Conservation (phyloP, 2,329 filamentous ascomycete species). For the Orbilia blumenaviensis region DNA sequence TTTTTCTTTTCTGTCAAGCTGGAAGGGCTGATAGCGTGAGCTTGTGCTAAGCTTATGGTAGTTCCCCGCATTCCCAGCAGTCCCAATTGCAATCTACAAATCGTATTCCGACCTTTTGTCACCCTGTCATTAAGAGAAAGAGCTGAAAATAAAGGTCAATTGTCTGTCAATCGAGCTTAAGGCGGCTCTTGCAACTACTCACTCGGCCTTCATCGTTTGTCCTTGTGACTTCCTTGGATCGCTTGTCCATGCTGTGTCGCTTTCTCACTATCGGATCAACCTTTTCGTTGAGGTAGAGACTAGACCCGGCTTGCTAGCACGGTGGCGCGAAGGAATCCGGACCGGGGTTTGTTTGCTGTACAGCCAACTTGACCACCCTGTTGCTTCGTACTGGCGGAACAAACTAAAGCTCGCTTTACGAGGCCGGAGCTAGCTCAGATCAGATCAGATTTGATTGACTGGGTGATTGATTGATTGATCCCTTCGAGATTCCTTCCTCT, state of each 20-base stretch:
- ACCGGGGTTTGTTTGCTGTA: constrained; percentile 31
- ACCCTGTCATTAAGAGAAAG: not conserved
- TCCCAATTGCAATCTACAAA: not conserved
- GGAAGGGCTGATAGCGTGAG: constrained; percentile 3
- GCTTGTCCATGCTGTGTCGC: constrained; percentile 45
- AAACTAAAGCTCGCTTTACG: not conserved
- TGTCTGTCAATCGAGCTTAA: not conserved
- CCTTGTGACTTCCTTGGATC: constrained; percentile 37
- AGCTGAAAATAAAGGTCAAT: not conserved
- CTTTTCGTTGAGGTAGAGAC: constrained; percentile 31
- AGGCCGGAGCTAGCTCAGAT: not conserved
- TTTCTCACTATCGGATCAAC: constrained; percentile 30
- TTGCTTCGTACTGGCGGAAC: constrained; percentile 34
- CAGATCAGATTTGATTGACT: not conserved
- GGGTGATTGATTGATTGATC: too few relatives aligned
- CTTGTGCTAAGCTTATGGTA: constrained; percentile 4
- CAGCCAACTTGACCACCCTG: constrained; percentile 26
- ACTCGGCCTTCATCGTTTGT: not conserved
- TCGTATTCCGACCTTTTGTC: constrained; percentile 15
- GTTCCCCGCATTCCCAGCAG: constrained; percentile 15
- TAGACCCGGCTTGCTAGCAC: constrained; percentile 32
- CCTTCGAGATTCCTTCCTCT: not conserved
- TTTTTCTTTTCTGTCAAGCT: not conserved
- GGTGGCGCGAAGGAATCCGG: constrained; percentile 45
- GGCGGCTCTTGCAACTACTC: constrained; percentile 12